Base-by-base conservation (phyloP, 345 rosid genomes). In the Rhizophora mangle region DNA sequence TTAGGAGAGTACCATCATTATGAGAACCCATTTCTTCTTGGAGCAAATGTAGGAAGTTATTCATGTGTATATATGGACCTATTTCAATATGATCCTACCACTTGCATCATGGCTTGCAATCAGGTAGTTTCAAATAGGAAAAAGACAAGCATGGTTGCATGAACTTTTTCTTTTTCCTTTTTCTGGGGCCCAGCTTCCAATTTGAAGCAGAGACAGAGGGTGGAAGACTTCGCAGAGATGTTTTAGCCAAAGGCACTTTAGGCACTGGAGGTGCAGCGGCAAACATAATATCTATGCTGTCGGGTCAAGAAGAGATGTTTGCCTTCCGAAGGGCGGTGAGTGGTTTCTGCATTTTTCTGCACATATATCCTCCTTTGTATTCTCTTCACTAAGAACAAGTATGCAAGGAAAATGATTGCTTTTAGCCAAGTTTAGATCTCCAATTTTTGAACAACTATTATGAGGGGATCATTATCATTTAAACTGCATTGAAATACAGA, bases 321-420 rank as follows among this genome's bases (percentile, higher is more conserved):
- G 97, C 98, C 61, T 94, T 94, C 80, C 88, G 85, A 22, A 80
- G 96, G 71, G 97, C 97, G 0, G 98, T 93, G 73, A 89, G 93
- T 82, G 26, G 34, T 70, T 72, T 51, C 63, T 1, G 70, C 58
- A 52, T n/a, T 68, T 29, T 76, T 15, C 7, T 22, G 29, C n/a
- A 20, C 2, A 15, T 5, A 8, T 60, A 39, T 54, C 19, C 5
- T 19, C 24, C 22, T n/a, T 46, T 39, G 36, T 51, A 31, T 19
- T 15, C 8, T 22, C 31, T 30, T 3, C 7, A 8, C 63, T 4
- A 37, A 30, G 37, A 64, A 59, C 63, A 9, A n/a, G 24, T 2
- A 21, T 43, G 49, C 49, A 43, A 43, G 16, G 49, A 43, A 13
- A 13, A 43, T 3, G 49, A 43, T 13, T 43, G 3, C 16, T 0